phyloP scores from a whole-genome alignment of 345 rosid species.

The Dimocarpus longan region DNA sequence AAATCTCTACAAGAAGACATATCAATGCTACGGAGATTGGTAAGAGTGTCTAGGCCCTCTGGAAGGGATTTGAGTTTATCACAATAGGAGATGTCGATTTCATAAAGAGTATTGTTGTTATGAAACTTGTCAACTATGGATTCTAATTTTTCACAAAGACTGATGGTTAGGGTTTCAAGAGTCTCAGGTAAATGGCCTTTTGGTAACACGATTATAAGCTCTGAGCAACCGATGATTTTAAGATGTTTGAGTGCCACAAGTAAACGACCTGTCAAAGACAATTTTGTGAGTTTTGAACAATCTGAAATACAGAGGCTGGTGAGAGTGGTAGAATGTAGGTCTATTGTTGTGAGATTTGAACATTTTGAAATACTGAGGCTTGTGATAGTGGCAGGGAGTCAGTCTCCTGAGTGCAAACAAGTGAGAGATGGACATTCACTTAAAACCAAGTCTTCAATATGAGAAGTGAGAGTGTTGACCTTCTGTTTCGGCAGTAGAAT shows the following conservation, averaged over 20 bases:
- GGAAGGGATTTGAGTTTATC: neutral
- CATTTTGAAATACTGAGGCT: too few relatives aligned
- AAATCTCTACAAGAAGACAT: too few relatives aligned
- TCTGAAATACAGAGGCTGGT: neutral
- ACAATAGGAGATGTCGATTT: too few relatives aligned
- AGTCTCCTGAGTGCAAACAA: neutral
- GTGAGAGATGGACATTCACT: constrained; percentile 3
- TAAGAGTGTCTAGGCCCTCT: neutral
- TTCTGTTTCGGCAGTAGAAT: too few relatives aligned
- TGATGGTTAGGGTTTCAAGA: neutral
- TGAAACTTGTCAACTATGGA: too few relatives aligned
- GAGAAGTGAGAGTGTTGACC: neutral
- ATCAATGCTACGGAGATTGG: neutral
- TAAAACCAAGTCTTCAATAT: neutral
- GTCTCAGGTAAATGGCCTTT: neutral
- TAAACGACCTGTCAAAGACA: neutral
- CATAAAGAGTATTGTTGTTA: too few relatives aligned
- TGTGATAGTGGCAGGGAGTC: neutral
- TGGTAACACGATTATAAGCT: neutral
- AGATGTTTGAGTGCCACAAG: neutral
- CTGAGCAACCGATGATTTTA: neutral
- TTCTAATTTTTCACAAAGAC: neutral
- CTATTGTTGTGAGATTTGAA: too few relatives aligned
- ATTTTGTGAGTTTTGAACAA: neutral
- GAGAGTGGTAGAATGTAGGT: neutral